Conservation (phyloP, 2,329 filamentous ascomycete species). For the Colletotrichum sp. region DNA sequence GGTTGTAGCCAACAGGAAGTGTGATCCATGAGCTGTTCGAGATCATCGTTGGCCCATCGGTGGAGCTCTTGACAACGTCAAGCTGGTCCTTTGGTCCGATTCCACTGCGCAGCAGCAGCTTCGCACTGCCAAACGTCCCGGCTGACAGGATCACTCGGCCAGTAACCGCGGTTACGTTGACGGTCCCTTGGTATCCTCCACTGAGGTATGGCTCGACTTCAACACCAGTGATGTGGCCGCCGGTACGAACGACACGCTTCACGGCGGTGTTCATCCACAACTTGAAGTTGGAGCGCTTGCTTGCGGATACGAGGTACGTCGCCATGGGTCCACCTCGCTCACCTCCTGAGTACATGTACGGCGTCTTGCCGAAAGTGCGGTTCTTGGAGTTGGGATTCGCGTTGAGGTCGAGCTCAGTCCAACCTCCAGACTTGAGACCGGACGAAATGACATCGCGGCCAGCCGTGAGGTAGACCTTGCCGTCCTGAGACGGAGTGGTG, state of each 20-base stretch:
- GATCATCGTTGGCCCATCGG: slow-evolving; percentile 57
- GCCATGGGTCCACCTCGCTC: slow-evolving; percentile 73
- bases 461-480: slow-evolving; percentile 69
- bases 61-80: slow-evolving; percentile 52
- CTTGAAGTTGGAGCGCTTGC: slow-evolving; percentile 66
- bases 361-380: slow-evolving; percentile 65
- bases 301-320: slow-evolving; percentile 71
- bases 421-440: slow-evolving; percentile 65
- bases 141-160: slow-evolving; percentile 73
- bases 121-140: slow-evolving; percentile 72
- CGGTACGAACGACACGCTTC: slow-evolving; percentile 68
- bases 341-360: slow-evolving; percentile 71
- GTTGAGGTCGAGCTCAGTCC: slow-evolving; percentile 67
- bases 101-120: slow-evolving; percentile 70
- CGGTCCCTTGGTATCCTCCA: slow-evolving; percentile 61
- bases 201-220: slow-evolving; percentile 62
- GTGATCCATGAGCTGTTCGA: slow-evolving; percentile 57
- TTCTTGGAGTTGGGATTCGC: slow-evolving; percentile 67
- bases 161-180: slow-evolving; percentile 62
- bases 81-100: slow-evolving; percentile 70
- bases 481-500: slow-evolving; percentile 68
- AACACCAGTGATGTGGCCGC: slow-evolving; percentile 68
- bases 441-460: slow-evolving; percentile 67
- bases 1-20: slow-evolving; percentile 63
- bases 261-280: slow-evolving; percentile 71